Conservation (phyloP, 2,329 filamentous ascomycete genomes). For the Penicillium olsonii region DNA sequence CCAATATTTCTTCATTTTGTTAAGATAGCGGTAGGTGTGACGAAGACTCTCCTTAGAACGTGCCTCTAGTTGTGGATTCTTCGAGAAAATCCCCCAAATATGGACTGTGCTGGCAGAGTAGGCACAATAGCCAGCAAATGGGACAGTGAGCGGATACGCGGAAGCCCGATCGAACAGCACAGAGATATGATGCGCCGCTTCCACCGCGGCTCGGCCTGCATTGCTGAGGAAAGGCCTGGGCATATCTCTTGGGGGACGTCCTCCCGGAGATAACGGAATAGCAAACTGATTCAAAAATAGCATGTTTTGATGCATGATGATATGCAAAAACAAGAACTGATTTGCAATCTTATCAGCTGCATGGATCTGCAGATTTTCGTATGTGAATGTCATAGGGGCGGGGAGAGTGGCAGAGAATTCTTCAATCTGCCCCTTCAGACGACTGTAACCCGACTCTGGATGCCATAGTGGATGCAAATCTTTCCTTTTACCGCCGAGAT, state of each 20-base stretch:
- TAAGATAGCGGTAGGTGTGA: constrained; percentile 85
- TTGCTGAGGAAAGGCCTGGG: constrained; percentile 76
- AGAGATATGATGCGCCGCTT: constrained; percentile 84
- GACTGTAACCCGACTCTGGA: constrained; percentile 72
- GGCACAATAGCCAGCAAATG: constrained; percentile 92
- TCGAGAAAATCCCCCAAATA: constrained; percentile 86
- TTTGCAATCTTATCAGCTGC: constrained; percentile 82
- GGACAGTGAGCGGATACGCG: constrained; percentile 78
- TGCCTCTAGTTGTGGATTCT: constrained; percentile 72
- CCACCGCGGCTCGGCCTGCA: constrained; percentile 73
- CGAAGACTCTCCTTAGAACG: constrained; percentile 81
- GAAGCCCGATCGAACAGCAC: constrained; percentile 78
- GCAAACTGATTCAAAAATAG: constrained; percentile 90
- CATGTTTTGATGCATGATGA: constrained; percentile 84
- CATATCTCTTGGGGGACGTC: constrained; percentile 67
- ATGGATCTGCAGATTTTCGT: constrained; percentile 82
- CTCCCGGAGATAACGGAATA: constrained; percentile 67
- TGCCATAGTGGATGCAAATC: constrained; percentile 81
- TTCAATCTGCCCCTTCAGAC: constrained; percentile 70
- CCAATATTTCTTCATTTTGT: constrained; percentile 97
- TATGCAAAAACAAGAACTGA: constrained; percentile 90
- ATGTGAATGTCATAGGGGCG: constrained; percentile 68
- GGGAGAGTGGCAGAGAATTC: constrained; percentile 71
- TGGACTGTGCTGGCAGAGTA: constrained; percentile 95
- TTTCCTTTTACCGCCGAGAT: constrained; percentile 80